Evolutionary conservation across 2,329 filamentous ascomycete species (phyloP).

Genomic region (Fusarium temperatum): DNA sequence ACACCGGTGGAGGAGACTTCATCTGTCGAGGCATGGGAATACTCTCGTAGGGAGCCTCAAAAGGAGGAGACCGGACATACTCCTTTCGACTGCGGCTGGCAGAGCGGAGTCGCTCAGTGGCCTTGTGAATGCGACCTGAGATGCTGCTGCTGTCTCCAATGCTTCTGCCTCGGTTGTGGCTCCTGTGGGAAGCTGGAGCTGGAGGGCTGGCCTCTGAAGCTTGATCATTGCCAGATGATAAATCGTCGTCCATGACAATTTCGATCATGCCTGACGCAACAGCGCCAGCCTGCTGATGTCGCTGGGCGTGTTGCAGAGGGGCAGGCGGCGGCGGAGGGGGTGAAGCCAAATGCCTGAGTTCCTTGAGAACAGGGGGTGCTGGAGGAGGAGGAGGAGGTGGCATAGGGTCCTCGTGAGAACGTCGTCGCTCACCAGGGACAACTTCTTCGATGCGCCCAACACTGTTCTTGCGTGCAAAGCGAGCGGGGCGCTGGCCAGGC

Average conservation of each 20-base stretch:
- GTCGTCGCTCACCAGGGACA: slow-evolving; percentile 50
- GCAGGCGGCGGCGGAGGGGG: slow-evolving; percentile 71
- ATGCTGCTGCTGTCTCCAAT: slow-evolving; percentile 61
- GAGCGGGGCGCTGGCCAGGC: slow-evolving; percentile 41
- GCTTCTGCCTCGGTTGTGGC: slow-evolving; percentile 67
- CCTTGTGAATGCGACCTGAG: slow-evolving; percentile 63
- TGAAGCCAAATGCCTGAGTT: slow-evolving; percentile 68
- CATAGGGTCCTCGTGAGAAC: slow-evolving; percentile 60
- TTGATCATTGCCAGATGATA: slow-evolving; percentile 43
- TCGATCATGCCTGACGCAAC: slow-evolving; percentile 67
- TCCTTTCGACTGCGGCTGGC: slow-evolving; percentile 65
- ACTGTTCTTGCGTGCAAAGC: slow-evolving; percentile 49
- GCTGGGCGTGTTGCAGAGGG: slow-evolving; percentile 59
- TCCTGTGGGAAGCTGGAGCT: slow-evolving; percentile 52
- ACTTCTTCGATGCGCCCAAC: slow-evolving; percentile 58
- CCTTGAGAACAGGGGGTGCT: slow-evolving; percentile 63
- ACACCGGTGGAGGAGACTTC: slow-evolving; percentile 49
- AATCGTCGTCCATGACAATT: slow-evolving; percentile 72
- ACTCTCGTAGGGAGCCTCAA: slow-evolving; percentile 55
- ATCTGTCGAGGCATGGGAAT: slow-evolving; percentile 45
- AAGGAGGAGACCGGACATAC: slow-evolving; percentile 36
- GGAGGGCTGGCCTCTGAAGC: slow-evolving; percentile 37
- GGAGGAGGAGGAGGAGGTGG: slow-evolving; percentile 65
- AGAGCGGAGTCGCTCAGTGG: slow-evolving; percentile 68
- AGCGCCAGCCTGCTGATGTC: slow-evolving; percentile 55